Evolutionary conservation across 2,329 filamentous ascomycete species (phyloP), one percentile per base, ranked within the genome.

Genomic region (Cucurbitaria berberidis): DNA sequence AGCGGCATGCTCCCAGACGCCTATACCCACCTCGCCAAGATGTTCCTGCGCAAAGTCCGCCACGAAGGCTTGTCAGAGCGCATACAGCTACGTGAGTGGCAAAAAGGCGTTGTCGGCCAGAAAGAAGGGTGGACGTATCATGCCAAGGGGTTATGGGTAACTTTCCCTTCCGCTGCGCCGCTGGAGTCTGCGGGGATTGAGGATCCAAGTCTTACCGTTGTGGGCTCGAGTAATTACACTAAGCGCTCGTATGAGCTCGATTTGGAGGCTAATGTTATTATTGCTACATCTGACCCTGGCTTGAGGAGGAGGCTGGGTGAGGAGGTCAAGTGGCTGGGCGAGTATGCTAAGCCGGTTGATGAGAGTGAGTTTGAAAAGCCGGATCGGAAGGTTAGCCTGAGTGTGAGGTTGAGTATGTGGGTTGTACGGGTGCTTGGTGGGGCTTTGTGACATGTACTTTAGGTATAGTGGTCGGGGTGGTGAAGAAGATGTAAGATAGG

Each of bases 201-300:
- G n/a, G 78, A 86, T 34, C 92, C 92, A 0, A 87, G 88, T 42
- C 81, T 98, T 49, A 96, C 88, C 27, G 81, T 98, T 16, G 84
- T 99, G 0, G 95, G 95, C 1, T 96, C 90, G 70, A 95, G 89
- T 9, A 99, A 99, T 72, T 99, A 98, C 75, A 99, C 95, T 0
- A 93, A 95, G 74, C 83, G 95, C 41, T 96, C 91, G 69, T 98
- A 99, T 76, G 88, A 89, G 35, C 84, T 97, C 36, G 95, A 99
- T 75, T 82, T 99, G 2, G 95, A 99, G 73, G 90, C 89, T 0
- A 95, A 96, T 29, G 90, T 90, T 1, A 75, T 97, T 52, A 88
- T 99, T 24, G 85, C 97, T 4, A 99, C 95, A 1, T 81, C 81
- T 19, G 88, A 98, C 67, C 80, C 87, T 21, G 83, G 80, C 0